Evolutionary conservation across 2,329 filamentous ascomycete species (phyloP).

Genomic region (Leptosphaerulina australis): DNA sequence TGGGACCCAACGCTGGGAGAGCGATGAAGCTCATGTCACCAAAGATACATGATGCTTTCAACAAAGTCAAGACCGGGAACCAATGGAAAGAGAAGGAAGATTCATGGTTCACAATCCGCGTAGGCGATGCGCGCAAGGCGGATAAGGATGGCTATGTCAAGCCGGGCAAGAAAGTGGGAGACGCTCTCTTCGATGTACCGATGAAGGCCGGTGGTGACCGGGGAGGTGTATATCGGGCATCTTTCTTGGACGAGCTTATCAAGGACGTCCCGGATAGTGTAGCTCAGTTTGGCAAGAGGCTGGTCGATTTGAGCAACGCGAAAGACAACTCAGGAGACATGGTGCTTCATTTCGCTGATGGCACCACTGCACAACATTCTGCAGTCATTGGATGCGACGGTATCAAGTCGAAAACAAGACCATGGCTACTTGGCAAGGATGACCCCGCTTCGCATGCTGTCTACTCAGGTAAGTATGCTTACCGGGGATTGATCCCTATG

Average conservation of each 20-base stretch:
- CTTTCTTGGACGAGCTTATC: conserved; percentile 58
- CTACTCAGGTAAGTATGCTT: conserved; percentile 67
- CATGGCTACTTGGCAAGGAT: conserved; percentile 59
- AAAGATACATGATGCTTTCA: conserved; percentile 48
- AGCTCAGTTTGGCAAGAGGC: conserved; percentile 53
- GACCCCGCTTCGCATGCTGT: conserved; percentile 52
- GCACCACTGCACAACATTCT: conserved; percentile 53
- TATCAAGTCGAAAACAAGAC: conserved; percentile 64
- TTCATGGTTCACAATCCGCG: conserved; percentile 41
- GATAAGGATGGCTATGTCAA: conserved; percentile 39
- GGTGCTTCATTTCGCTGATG: conserved; percentile 55
- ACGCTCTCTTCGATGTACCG: conserved; percentile 37
- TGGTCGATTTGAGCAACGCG: conserved; percentile 37
- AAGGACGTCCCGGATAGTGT: conserved; percentile 54
- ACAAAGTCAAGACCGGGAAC: conserved; percentile 51
- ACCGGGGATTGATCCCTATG: conserved; percentile 68
- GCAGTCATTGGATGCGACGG: conserved; percentile 69
- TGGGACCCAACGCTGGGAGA: conserved; percentile 62
- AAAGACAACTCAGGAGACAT: conserved; percentile 43
- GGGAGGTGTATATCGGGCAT: conserved; percentile 56
- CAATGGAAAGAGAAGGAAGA: conserved; percentile 30
- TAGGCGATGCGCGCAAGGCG: conserved; percentile 41
- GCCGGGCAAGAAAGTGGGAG: conserved; percentile 39
- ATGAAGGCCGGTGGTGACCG: conserved; percentile 31
- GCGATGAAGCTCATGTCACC: conserved; percentile 62